Conservation (phyloP, 2,329 filamentous ascomycete species). For the Gaeumannomyces sp. region DNA sequence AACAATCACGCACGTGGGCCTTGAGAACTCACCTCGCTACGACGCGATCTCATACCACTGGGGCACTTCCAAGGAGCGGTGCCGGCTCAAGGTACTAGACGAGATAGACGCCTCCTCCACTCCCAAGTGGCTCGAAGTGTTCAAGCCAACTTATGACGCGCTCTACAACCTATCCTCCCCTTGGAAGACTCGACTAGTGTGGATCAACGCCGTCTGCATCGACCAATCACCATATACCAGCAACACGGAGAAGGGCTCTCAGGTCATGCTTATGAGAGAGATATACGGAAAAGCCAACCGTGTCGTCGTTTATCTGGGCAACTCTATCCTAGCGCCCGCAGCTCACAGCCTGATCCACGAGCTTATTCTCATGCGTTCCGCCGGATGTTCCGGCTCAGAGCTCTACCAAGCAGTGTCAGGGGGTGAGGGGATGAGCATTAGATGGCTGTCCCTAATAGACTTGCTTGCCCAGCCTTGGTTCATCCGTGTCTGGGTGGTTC, state of each 20-base stretch:
- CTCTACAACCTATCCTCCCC: not conserved
- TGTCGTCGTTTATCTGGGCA: not conserved
- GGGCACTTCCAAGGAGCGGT: not conserved
- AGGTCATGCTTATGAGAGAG: slow-evolving; percentile 1
- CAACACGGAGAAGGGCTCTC: not conserved
- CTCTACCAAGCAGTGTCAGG: not conserved
- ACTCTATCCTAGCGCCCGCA: not conserved
- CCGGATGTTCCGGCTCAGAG: not conserved
- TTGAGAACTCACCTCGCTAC: not conserved
- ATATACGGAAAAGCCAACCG: not conserved
- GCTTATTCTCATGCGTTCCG: not conserved
- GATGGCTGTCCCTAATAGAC: not conserved
- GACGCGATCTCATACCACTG: slow-evolving; percentile 4
- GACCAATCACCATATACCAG: not conserved
- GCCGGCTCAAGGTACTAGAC: not conserved
- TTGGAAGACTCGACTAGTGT: not conserved
- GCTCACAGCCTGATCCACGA: not conserved
- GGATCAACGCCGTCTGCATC: slow-evolving; percentile 4
- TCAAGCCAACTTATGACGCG: not conserved
- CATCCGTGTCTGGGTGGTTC: not conserved
- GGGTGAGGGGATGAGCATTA: not conserved
- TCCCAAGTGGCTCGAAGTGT: not conserved
- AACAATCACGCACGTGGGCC: not conserved
- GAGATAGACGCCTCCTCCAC: not conserved
- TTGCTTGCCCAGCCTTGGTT: not conserved